These are phyloP conservation scores for Ballota nigra DNA, from an alignment of 257 asterid species.

Conservation along the genomic window DNA sequence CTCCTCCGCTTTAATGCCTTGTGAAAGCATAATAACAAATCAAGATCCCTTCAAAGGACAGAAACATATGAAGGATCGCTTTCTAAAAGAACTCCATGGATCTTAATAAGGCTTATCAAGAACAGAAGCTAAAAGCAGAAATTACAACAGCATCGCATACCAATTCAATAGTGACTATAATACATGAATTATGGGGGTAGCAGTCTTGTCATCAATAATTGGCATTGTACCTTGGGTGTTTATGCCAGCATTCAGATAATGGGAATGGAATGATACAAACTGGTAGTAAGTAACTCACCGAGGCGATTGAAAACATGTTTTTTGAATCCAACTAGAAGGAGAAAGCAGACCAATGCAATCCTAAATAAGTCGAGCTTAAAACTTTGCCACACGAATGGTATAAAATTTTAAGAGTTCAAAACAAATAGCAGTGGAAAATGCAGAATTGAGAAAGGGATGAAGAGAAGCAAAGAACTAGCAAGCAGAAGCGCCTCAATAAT, in stretches of 20 bases:
- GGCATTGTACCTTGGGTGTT: background rate
- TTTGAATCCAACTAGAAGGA: background rate
- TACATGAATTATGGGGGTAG: background rate
- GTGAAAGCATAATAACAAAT: conserved; percentile 18
- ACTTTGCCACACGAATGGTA: background rate
- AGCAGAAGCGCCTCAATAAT: too few species aligned
- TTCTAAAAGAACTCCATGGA: background rate
- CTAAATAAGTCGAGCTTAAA: background rate
- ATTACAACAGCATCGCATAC: background rate
- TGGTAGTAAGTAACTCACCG: background rate
- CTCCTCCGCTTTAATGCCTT: conserved; percentile 62
- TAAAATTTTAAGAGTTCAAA: background rate
- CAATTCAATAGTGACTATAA: background rate
- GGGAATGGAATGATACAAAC: background rate
- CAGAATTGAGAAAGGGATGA: background rate
- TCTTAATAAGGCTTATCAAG: background rate
- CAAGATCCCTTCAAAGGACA: background rate
- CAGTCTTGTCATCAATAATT: background rate
- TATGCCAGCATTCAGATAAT: background rate
- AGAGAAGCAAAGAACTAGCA: background rate
- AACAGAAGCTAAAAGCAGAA: background rate
- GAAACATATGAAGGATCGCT: background rate
- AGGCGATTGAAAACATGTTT: background rate
- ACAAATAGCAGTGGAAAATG: background rate
- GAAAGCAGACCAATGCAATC: background rate